Evolutionary conservation across 106 monocot genomes (phyloP), one percentile per base, ranked within the genome.

Genomic region (Posidonia australis): DNA sequence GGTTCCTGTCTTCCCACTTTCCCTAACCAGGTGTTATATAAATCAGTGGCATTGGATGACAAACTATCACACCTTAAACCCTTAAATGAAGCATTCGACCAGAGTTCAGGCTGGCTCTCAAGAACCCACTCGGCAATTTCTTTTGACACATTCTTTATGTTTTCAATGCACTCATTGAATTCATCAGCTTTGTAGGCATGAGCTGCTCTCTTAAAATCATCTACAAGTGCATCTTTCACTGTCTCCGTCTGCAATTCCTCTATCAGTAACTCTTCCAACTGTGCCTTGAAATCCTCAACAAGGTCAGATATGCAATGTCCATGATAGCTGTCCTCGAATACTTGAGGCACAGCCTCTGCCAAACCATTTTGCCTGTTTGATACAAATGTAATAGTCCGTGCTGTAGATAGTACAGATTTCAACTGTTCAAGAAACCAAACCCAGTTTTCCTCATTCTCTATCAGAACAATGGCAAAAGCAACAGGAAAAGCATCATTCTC

Each of bases 81-180:
- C 72, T 90, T 98, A 69, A 98, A 87, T 63, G 72, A 90, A 17
- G 87, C 86, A 71, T 90, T 82, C 10, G 96, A 98, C 96, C 96
- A 98, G 23, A 58, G 48, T 13, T 90, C 90, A 3, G 96, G 96
- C 24, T 85, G 84, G 10, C 60, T 74, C 5, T 70, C 72, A 60
- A 87, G 58, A 42, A 98, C 78, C 96, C 96, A 98, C 18, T 82
- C 90, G 2, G 90, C 79, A 25, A 85, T 66, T 31, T 90, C 87
- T 58, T 76, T 66, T 1, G 96, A 98, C 18, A 83, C 72, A 14
- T 60, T 65, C 64, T 83, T 98, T 48, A 98, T 82, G 49, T 52
- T 74, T 17, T 87, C 87, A 4, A 98, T 41, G 32, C 76, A 78
- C 49, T 74, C 74, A 55, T 91, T 79, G 62, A 90, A 98, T 62